These are phyloP conservation scores for Moesziomyces sp. DNA, from an alignment of 1,284 basidiomycete genomes.

Conservation along the genomic window DNA sequence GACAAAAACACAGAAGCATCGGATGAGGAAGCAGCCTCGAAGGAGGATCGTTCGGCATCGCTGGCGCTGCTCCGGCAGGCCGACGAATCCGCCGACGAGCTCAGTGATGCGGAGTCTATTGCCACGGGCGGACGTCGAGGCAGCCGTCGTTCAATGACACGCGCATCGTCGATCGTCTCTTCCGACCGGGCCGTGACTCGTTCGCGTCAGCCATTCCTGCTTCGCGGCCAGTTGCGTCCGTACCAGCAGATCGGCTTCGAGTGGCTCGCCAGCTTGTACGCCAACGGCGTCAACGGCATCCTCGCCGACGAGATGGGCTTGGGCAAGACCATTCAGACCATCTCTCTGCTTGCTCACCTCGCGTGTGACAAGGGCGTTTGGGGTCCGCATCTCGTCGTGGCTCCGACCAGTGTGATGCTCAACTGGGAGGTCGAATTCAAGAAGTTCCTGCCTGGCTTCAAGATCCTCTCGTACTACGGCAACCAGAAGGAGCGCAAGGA, in stretches of 20 bases:
- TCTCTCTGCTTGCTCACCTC: constrained; percentile 88
- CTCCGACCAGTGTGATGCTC: constrained; percentile 91
- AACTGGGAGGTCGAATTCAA: constrained; percentile 99
- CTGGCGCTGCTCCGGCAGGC: constrained; percentile 61
- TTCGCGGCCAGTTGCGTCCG: constrained; percentile 87
- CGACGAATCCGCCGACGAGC: constrained; percentile 21
- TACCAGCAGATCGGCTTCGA: constrained; percentile 95
- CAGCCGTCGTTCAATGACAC: constrained; percentile 39
- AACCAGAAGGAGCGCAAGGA: constrained; percentile 91
- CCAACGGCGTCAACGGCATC: constrained; percentile 89
- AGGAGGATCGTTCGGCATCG: constrained; percentile 11
- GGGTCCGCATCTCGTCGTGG: constrained; percentile 96
- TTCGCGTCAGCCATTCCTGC: constrained; percentile 77
- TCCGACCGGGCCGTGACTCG: constrained; percentile 31
- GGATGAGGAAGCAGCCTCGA: constrained; percentile 37
- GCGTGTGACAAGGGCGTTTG: constrained; percentile 94
- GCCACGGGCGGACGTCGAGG: constrained; percentile 30
- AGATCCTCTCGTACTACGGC: constrained; percentile 90
- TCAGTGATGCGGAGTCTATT: constrained; percentile 35
- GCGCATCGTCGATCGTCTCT: constrained; percentile 69
- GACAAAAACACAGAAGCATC: constrained; percentile 13
- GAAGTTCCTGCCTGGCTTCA: constrained; percentile 95
- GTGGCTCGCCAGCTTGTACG: constrained; percentile 91
- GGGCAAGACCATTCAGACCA: constrained; percentile 97
- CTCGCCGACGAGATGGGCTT: constrained; percentile 74